phyloP scores from a whole-genome alignment of 257 asterid genomes.

The Striga asiatica region DNA sequence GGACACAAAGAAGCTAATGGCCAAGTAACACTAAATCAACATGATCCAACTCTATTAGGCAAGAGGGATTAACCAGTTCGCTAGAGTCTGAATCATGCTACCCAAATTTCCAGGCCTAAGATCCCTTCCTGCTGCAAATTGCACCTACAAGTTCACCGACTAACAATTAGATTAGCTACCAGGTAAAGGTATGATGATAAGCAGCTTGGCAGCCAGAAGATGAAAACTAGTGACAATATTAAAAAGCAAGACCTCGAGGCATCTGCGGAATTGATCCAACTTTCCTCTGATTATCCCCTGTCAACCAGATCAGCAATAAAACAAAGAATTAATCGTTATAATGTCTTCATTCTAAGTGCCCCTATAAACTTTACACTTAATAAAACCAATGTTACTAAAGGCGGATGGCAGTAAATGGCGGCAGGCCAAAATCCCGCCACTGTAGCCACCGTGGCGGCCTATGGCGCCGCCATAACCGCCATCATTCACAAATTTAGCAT shows the following conservation, averaged over 20 bases:
- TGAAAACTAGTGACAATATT: constrained; percentile 13
- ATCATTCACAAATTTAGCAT: too few relatives aligned
- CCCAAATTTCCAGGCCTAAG: constrained; percentile 83
- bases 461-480: too few relatives aligned
- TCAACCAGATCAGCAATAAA: constrained; percentile 13
- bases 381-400: too few relatives aligned
- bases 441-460: too few relatives aligned
- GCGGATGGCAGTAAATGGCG: too few relatives aligned
- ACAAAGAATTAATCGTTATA: constrained; percentile 4
- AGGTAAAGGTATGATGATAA: not conserved
- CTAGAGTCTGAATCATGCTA: constrained; percentile 56
- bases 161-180: constrained; percentile 12
- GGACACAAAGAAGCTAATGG: not conserved
- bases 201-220: not conserved
- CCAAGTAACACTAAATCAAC: not conserved
- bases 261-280: constrained; percentile 92
- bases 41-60: not conserved
- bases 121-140: constrained; percentile 98
- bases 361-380: not conserved
- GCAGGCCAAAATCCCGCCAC: too few relatives aligned
- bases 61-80: constrained; percentile 45
- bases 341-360: constrained; percentile 3
- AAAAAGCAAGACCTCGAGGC: constrained; percentile 67
- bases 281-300: constrained; percentile 97
- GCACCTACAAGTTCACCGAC: constrained; percentile 50